Base-by-base conservation (phyloP, 306 rosid species). In the Clitoria ternatea region DNA sequence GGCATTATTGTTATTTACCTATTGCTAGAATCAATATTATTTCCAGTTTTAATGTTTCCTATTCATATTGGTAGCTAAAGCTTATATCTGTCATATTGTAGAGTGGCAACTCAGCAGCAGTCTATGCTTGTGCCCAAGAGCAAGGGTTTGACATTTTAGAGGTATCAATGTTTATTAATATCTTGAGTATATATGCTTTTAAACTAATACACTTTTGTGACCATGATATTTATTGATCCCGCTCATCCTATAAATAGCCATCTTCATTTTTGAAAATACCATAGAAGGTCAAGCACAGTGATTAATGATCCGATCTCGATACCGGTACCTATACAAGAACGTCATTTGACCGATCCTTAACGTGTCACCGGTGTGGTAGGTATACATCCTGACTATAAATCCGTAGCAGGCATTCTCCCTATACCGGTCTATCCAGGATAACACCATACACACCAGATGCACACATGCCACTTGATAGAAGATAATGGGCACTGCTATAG, bases 21-120 rank as follows among this genome's bases (percentile, higher is more conserved):
- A 56, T 49, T 52, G 15, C 47, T 15, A 20, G 42, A 36, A 12
- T 55, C 37, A 12, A 45, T 64, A 19, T 56, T 48, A n/a, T n/a
- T 74, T 12, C 45, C 19, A 17, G 30, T 37, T 69, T 39, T 40
- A 60, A 57, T 49, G 17, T 57, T 66, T 33, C 3, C 57, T 44
- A 8, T 52, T 57, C n/a, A 22, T 35, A 39, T 66, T 44, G 75
- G 53, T 67, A 26, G 64, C 59, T 85, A 52, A 85, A 29, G 54
- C 57, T 32, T 68, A 24, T 60, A 27, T 55, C 54, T 82, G 37
- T 61, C 20, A 33, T 77, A 40, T 82, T 84, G 84, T 86, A 92
- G 98, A 81, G 98, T 87, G 98, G 96, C 79, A 92, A 92, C 65
- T 87, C 98, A 70, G 96, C 98, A 22, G 96, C 96, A 32, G 80